Conservation (phyloP, 805 yeast species). For the Metschnikowia picachoensis region DNA sequence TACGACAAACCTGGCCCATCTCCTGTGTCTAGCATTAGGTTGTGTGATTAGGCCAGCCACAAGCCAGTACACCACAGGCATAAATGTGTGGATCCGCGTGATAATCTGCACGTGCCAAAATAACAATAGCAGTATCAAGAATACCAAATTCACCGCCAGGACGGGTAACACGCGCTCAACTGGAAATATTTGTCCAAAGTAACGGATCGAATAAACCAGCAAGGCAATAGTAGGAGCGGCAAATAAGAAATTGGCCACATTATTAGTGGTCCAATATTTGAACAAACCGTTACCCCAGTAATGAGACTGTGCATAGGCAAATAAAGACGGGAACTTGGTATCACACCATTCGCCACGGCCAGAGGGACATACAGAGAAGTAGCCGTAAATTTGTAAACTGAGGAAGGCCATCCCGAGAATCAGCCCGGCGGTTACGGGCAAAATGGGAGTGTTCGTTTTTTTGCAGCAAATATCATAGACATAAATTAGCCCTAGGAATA, state of each 20-base stretch:
- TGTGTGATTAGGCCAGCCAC: slow-evolving; percentile 44
- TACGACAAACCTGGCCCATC: slow-evolving; percentile 15
- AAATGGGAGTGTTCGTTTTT: background rate
- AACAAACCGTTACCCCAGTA: slow-evolving; percentile 88
- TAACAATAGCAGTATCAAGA: slow-evolving; percentile 49
- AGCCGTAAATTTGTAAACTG: slow-evolving; percentile 51
- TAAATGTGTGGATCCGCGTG: slow-evolving; percentile 70
- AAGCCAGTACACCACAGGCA: slow-evolving; percentile 71
- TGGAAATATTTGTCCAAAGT: slow-evolving; percentile 35
- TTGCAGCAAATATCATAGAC: slow-evolving; percentile 47
- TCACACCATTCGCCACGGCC: slow-evolving; percentile 77
- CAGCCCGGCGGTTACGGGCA: slow-evolving; percentile 53
- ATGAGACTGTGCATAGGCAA: slow-evolving; percentile 64
- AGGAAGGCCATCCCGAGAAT: slow-evolving; percentile 46
- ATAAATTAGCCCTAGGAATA: slow-evolving; percentile 67
- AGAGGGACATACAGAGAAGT: slow-evolving; percentile 55
- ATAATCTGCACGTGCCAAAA: slow-evolving; percentile 85
- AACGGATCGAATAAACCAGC: slow-evolving; percentile 37
- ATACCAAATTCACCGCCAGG: slow-evolving; percentile 38
- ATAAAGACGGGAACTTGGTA: slow-evolving; percentile 52
- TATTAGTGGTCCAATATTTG: slow-evolving; percentile 75
- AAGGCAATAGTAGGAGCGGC: slow-evolving; percentile 64
- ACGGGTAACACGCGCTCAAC: slow-evolving; percentile 35
- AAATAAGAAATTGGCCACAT: slow-evolving; percentile 77
- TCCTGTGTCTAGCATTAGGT: slow-evolving; percentile 7